A percentile compares a stretch with the other conserved stretches of the same genome.
Conservation (phyloP, 768 basidiomycete species). For the Russula compacta region DNA sequence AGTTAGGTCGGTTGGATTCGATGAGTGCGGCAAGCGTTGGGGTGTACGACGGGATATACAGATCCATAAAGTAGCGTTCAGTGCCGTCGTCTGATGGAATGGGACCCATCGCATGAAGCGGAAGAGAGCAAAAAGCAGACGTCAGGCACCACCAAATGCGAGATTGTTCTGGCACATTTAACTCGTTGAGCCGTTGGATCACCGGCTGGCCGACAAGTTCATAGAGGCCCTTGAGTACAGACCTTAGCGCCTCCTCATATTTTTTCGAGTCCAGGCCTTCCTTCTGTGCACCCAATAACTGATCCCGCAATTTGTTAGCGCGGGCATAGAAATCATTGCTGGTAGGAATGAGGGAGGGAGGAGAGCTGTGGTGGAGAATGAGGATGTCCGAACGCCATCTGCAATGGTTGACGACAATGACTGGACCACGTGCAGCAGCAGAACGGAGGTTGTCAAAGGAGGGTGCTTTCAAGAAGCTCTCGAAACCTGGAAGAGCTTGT, state of each 20-base stretch:
- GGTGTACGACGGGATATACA: not conserved
- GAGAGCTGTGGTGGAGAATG: not conserved
- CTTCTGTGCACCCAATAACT: not conserved
- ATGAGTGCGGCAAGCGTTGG: not conserved
- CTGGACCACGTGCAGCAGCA: not conserved
- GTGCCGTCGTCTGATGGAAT: not conserved
- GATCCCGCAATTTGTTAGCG: conserved; percentile 33
- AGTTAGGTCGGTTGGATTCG: not conserved
- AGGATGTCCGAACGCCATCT: not conserved
- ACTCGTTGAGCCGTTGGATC: not conserved
- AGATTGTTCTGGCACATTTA: not conserved
- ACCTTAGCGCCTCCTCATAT: not conserved
- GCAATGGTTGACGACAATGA: not conserved
- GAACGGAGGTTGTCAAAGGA: not conserved
- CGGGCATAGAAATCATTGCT: conserved; percentile 29
- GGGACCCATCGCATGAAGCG: conserved; percentile 3
- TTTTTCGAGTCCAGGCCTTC: not conserved
- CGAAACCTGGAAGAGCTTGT: not conserved
- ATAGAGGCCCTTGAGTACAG: not conserved
- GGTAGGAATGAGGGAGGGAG: conserved; percentile 33
- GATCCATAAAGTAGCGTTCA: not conserved
- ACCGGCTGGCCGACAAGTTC: not conserved
- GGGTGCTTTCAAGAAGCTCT: not conserved
- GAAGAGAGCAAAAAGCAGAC: not conserved
- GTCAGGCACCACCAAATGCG: not conserved